Evolutionary conservation across 805 yeast species (phyloP), one percentile per base, ranked within the genome.

Genomic region (Vanderwaltozyma yarrowii): DNA sequence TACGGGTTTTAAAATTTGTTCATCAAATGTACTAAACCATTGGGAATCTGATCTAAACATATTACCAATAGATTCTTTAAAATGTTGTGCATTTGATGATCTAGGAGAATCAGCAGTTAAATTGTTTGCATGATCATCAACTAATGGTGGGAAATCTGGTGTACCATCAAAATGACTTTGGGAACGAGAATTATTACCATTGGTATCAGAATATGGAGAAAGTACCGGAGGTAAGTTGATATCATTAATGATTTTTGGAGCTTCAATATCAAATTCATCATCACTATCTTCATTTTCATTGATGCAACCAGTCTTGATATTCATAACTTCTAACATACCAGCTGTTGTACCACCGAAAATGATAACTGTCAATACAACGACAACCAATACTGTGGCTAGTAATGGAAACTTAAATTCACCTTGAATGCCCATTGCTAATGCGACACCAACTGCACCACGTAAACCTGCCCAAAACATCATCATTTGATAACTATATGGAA

Each of bases 401-500:
- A 92, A 66, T 0, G 95, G 78, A 55, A 80, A 78, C 46, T 88
- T 89, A 39, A 84, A 78, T 54, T 89, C 96, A 43, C 97, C 98
- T 62, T 85, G 95, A 30, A 92, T 66, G 12, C 98, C 98, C 78
- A 94, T 86, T 0, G 98, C 98, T 52, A 92, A 71, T 0, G 98
- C 99, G 4, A 92, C 99, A 46, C 99, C 99, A 26, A 92, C 99
- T 1, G 99, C 99, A 42, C 99, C 99, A 55, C 99, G 72, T 40
- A 92, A 68, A 3, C 99, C 99, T 2, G 98, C 98, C 99, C 99
- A 92, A 60, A 92, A 92, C 36, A 89, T 86, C 98, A 92, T 92
- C 84, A 87, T 86, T 64, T 92, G 98, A 61, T 92, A 92, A 44
- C 81, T 85, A 52, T 85, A 89, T 19, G 95, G 92, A 44, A 92